Base-by-base conservation (phyloP, 2,329 filamentous ascomycete species). In the Dactylellina cionopaga region DNA sequence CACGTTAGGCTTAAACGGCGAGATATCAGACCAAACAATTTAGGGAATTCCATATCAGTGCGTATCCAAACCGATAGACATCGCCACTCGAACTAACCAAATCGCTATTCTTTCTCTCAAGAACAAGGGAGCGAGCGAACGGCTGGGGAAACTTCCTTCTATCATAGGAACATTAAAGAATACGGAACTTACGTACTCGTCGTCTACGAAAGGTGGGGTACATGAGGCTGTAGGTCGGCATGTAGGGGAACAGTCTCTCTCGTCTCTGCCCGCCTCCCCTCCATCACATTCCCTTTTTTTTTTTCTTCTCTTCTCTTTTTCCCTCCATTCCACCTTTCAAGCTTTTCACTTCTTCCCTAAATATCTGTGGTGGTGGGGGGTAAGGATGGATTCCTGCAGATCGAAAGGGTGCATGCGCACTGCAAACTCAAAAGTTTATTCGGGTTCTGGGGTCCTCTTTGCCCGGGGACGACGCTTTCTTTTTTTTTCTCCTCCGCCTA, bases 391-490 rank as follows among this genome's bases (percentile, higher is more conserved):
- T 58, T 39, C n/a, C 39, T 43, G 52, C 56, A 60, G 39, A 49
- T 44, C 56, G n/a, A 43, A 43, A 7, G 35, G 13, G 35, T 15
- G 55, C 46, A 46, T 25, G 24, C 49, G 25, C 55, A 35, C 29
- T 19, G 31, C 24, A 25, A 60, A 60, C 56, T 49, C 41, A 60
- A 49, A 60, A 60, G 56, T 60, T 60, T 60, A 60, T 49, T 60
- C 41, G 35, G 27, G 24, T 15, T 39, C 55, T 47, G 41, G 55
- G 39, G 35, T 35, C 35, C 11, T 33, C 5, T 39, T n/a, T n/a
- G 35, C 35, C 15, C 5, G 35, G 35, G n/a, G n/a, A n/a, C n/a
- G n/a, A n/a, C n/a, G n/a, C n/a, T n/a, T n/a, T n/a, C n/a, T n/a
- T n/a, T n/a, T n/a, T n/a, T n/a, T n/a, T n/a, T n/a, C n/a, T n/a